phyloP scores from a whole-genome alignment of 169 alveolate species.

The Amoebophrya sp. region DNA sequence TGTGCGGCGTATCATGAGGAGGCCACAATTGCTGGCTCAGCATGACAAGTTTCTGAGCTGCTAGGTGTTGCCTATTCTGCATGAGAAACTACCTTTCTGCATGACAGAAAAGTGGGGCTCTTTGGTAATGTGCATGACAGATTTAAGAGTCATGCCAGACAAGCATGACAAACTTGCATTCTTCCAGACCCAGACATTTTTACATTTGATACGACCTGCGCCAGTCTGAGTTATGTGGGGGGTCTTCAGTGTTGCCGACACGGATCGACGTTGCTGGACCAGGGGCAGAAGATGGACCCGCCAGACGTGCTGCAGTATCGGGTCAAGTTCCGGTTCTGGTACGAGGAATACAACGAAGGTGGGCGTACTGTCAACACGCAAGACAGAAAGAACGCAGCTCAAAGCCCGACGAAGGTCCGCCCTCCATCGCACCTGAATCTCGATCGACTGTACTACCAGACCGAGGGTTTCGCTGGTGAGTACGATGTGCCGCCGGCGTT shows the following conservation, averaged over 20 bases:
- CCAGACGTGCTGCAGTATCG: background rate
- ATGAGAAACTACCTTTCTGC: no score
- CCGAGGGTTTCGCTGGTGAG: background rate
- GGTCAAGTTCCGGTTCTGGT: background rate
- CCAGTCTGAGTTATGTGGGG: background rate
- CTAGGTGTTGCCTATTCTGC: no score
- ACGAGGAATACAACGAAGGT: background rate
- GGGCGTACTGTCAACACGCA: background rate
- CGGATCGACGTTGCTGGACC: background rate
- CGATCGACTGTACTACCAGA: background rate
- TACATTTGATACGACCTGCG: no score
- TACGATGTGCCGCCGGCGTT: slow-evolving; percentile 4
- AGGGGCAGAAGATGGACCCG: background rate
- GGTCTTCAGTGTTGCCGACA: slow-evolving; percentile 1
- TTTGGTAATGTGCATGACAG: no score
- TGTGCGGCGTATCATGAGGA: no score
- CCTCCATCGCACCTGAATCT: background rate
- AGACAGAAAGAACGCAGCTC: background rate
- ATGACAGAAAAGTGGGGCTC: no score
- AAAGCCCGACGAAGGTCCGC: background rate
- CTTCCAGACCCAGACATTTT: no score
- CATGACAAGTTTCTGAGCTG: no score
- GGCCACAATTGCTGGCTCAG: no score
- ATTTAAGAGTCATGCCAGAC: no score
- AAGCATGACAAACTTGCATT: no score